These are phyloP conservation scores for Alternaria gaisen DNA, from an alignment of 2,329 filamentous ascomycete genomes.

Conservation along the genomic window DNA sequence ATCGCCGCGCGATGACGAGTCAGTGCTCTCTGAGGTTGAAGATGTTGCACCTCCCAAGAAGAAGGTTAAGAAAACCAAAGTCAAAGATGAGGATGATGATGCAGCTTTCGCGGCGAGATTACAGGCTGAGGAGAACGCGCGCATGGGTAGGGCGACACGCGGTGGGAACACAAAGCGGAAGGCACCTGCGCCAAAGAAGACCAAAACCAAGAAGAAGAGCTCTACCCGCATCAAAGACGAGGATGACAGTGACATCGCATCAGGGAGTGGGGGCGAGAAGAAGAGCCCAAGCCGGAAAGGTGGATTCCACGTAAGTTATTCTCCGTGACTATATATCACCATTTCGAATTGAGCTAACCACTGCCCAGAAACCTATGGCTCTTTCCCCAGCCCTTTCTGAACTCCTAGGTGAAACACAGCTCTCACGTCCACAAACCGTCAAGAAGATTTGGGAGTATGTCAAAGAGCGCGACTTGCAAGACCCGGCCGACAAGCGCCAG, in stretches of 20 bases:
- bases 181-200: constrained; percentile 65
- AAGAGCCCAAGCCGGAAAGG: constrained; percentile 79
- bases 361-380: constrained; percentile 71
- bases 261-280: constrained; percentile 67
- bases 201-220: constrained; percentile 74
- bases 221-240: constrained; percentile 76
- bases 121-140: constrained; percentile 88
- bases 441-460: constrained; percentile 98
- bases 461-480: constrained; percentile 86
- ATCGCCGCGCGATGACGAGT: constrained; percentile 51
- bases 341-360: constrained; percentile 47
- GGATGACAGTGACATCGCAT: constrained; percentile 80
- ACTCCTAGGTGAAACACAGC: constrained; percentile 76
- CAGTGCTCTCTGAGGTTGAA: constrained; percentile 54
- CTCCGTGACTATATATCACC: background rate
- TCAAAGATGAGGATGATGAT: constrained; percentile 79
- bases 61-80: constrained; percentile 71
- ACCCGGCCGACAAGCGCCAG: constrained; percentile 88
- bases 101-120: constrained; percentile 86
- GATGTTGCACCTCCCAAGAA: constrained; percentile 56
- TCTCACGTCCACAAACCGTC: constrained; percentile 93
- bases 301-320: constrained; percentile 78
- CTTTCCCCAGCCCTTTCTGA: constrained; percentile 75
- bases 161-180: constrained; percentile 70
- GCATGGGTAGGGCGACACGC: constrained; percentile 73